Evolutionary conservation across 495 filamentous ascomycete species (phyloP).

Genomic region (Friedmanniomyces simplex): DNA sequence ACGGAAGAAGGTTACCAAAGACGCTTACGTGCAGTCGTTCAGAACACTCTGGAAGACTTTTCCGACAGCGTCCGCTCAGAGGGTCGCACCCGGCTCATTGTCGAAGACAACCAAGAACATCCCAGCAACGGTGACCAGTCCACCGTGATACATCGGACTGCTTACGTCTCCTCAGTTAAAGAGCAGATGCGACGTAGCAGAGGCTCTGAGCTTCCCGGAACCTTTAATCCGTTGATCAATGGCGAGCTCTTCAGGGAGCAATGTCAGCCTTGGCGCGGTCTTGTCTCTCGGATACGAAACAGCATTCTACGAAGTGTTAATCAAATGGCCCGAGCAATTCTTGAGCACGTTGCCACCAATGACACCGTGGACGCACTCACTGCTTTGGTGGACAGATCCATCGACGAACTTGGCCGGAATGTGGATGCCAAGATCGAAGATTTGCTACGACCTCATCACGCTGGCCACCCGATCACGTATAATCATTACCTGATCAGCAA

Average conservation of each 20-base stretch:
- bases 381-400: no score
- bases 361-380: no score
- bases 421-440: no score
- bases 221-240: conserved; percentile 44
- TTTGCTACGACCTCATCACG: no score
- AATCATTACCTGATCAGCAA: background rate
- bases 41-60: conserved; percentile 46
- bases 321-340: no score
- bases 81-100: conserved; percentile 32
- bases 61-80: conserved; percentile 34
- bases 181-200: conserved; percentile 34
- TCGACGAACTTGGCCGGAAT: no score
- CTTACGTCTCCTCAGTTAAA: conserved; percentile 19
- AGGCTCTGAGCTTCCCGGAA: conserved; percentile 42
- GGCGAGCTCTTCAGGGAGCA: conserved; percentile 45
- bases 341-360: no score
- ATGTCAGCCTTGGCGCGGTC: no score
- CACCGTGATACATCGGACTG: no score
- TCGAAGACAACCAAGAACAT: background rate
- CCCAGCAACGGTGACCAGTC: background rate
- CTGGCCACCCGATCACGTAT: background rate
- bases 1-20: conserved; percentile 33
- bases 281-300: no score
- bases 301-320: no score
- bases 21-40: conserved; percentile 50